Evolutionary conservation across 345 rosid genomes (phyloP).

Genomic region (Gossypium rotundifolium): DNA sequence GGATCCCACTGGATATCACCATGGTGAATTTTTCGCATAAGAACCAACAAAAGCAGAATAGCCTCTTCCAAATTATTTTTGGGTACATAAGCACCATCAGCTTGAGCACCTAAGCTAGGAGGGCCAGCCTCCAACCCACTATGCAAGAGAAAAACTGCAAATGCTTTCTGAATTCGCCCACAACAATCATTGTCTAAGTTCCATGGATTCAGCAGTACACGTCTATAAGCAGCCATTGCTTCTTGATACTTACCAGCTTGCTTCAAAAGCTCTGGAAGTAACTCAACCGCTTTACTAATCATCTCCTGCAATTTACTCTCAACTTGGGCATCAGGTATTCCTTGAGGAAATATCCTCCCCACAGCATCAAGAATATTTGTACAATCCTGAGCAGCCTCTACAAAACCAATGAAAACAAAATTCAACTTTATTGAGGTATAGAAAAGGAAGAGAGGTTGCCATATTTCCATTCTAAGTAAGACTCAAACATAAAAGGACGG

Average conservation of each 20-base stretch:
- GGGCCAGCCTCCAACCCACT: slow-evolving; percentile 83
- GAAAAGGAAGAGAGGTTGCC: not conserved
- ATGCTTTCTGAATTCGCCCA: slow-evolving; percentile 80
- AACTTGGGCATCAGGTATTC: slow-evolving; percentile 77
- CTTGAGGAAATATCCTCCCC: slow-evolving; percentile 75
- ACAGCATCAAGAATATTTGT: slow-evolving; percentile 81
- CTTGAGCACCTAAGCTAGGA: slow-evolving; percentile 68
- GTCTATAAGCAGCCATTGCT: slow-evolving; percentile 72
- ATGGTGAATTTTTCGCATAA: slow-evolving; percentile 52
- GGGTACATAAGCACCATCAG: slow-evolving; percentile 75
- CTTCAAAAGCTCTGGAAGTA: slow-evolving; percentile 83
- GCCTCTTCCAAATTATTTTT: slow-evolving; percentile 91
- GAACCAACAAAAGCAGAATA: slow-evolving; percentile 78
- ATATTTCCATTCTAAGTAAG: slow-evolving; percentile 7
- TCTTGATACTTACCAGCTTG: slow-evolving; percentile 61
- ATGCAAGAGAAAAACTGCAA: slow-evolving; percentile 76
- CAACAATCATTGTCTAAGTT: slow-evolving; percentile 67
- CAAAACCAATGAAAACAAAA: slow-evolving; percentile 12
- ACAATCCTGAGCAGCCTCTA: slow-evolving; percentile 89
- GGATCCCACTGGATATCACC: slow-evolving; percentile 76
- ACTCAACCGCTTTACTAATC: slow-evolving; percentile 83
- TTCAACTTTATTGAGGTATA: not conserved
- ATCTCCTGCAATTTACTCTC: slow-evolving; percentile 71
- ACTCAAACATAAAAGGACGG: not conserved
- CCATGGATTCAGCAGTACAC: slow-evolving; percentile 85